A percentile compares a stretch with the other conserved stretches of the same genome.
Conservation (phyloP, 2,329 filamentous ascomycete species). For the Ascocoryne sarcoides region DNA sequence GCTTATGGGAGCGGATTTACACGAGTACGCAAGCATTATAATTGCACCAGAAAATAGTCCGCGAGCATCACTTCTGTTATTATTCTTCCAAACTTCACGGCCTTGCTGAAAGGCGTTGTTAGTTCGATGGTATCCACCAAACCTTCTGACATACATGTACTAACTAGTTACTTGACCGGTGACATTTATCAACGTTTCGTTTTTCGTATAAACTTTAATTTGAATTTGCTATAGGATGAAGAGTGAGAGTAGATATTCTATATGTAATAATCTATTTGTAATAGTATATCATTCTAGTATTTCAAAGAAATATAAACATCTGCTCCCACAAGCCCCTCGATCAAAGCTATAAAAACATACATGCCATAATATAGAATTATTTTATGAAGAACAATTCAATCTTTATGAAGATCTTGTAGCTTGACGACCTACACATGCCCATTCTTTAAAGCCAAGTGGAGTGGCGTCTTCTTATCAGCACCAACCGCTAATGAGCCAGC, state of each 20-base stretch:
- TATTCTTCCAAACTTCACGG: slow-evolving; percentile 29
- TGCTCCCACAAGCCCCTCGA: too few relatives aligned
- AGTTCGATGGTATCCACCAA: too few relatives aligned
- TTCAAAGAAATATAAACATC: too few relatives aligned
- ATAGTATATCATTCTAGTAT: neutral
- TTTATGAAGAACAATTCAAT: too few relatives aligned
- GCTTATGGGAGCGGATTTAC: neutral
- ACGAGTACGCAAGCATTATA: slow-evolving; percentile 23
- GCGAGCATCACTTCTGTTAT: slow-evolving; percentile 25
- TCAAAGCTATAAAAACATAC: too few relatives aligned
- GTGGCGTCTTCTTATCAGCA: neutral
- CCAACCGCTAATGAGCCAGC: too few relatives aligned
- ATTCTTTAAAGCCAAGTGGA: neutral
- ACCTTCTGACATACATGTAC: too few relatives aligned
- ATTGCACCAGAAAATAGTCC: slow-evolving; percentile 28
- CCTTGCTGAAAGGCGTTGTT: slow-evolving; percentile 26
- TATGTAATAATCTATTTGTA: neutral
- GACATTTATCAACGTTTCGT: neutral
- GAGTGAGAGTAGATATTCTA: neutral
- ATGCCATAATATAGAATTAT: too few relatives aligned
- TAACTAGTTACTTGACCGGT: slow-evolving; percentile 22
- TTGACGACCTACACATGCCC: neutral
- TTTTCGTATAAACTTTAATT: too few relatives aligned
- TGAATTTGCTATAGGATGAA: too few relatives aligned
- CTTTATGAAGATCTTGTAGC: too few relatives aligned